Evolutionary conservation across 768 basidiomycete species (phyloP).

Genomic region (Cyathus striatus): DNA sequence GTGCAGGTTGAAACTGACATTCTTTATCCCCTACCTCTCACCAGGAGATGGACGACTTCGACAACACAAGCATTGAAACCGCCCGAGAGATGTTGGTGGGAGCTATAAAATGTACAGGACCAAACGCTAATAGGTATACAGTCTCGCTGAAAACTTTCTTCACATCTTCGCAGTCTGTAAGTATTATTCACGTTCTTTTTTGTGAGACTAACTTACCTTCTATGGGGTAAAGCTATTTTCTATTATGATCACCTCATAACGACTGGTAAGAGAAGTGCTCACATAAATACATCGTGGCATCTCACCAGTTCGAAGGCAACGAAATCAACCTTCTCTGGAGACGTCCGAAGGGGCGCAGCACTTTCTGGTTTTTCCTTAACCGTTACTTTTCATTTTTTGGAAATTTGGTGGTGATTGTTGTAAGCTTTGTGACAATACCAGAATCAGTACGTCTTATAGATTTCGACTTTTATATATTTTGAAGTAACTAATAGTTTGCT

Average conservation of each 20-base stretch:
- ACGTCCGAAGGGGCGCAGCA: conserved; percentile 28
- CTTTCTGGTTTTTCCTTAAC: conserved; percentile 43
- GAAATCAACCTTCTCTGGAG: conserved; percentile 44
- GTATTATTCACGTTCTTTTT: conserved; percentile 8
- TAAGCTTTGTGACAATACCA: conserved; percentile 21
- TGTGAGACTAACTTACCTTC: neutral
- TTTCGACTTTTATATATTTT: neutral
- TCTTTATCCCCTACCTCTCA: no score
- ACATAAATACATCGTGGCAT: neutral
- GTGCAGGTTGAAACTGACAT: no score
- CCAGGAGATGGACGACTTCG: conserved; percentile 4
- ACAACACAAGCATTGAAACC: conserved; percentile 7
- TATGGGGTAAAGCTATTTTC: conserved; percentile 22
- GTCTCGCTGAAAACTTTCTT: conserved; percentile 22
- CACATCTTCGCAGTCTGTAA: conserved; percentile 26
- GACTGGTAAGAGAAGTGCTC: conserved; percentile 17
- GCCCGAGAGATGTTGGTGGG: conserved; percentile 11
- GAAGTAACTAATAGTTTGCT: neutral
- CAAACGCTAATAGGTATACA: conserved; percentile 1
- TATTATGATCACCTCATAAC: conserved; percentile 36
- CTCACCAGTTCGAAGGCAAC: conserved; percentile 13
- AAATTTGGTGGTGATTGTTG: conserved; percentile 23
- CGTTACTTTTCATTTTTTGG: conserved; percentile 43
- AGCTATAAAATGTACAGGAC: neutral
- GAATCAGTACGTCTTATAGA: conserved; percentile 5